A percentile compares a stretch with the other conserved stretches of the same genome.
These are phyloP conservation scores for Aureobasidium melanogenum DNA, from an alignment of 2,329 filamentous ascomycete species.

Conservation along the genomic window DNA sequence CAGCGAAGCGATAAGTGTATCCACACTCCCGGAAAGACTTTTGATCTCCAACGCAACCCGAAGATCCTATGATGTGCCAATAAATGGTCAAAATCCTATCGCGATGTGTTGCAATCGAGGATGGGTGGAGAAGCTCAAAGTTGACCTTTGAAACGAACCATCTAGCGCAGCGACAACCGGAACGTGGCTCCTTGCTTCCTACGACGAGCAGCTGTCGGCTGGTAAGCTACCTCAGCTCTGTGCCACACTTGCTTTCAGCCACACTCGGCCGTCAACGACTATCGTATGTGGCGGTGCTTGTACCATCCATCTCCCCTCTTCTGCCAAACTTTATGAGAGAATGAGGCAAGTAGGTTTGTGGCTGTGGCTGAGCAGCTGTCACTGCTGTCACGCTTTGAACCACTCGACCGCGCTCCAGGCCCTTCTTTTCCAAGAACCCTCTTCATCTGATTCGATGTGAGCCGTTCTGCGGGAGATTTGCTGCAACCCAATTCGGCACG, in stretches of 20 bases:
- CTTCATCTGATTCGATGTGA: background rate
- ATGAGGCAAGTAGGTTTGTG: background rate
- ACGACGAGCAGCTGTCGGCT: background rate
- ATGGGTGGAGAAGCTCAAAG: background rate
- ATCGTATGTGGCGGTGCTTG: slow-evolving; percentile 1
- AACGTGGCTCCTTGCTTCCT: background rate
- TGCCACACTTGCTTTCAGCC: background rate
- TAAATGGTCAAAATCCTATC: background rate
- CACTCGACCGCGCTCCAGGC: background rate
- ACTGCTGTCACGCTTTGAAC: background rate
- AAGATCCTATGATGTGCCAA: background rate
- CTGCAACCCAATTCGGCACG: background rate
- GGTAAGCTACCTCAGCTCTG: background rate
- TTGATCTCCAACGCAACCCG: background rate
- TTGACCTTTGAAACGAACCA: background rate
- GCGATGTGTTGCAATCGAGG: background rate
- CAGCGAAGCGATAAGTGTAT: background rate
- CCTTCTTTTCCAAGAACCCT: background rate
- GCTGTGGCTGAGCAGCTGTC: slow-evolving; percentile 9
- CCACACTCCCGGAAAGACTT: background rate
- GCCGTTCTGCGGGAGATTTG: slow-evolving; percentile 3
- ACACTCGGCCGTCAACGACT: background rate
- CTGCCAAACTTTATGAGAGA: background rate
- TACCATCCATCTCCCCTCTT: background rate
- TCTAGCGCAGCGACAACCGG: background rate